Base-by-base conservation (phyloP, 208 protist species). In the Histomonas meleagridis region DNA sequence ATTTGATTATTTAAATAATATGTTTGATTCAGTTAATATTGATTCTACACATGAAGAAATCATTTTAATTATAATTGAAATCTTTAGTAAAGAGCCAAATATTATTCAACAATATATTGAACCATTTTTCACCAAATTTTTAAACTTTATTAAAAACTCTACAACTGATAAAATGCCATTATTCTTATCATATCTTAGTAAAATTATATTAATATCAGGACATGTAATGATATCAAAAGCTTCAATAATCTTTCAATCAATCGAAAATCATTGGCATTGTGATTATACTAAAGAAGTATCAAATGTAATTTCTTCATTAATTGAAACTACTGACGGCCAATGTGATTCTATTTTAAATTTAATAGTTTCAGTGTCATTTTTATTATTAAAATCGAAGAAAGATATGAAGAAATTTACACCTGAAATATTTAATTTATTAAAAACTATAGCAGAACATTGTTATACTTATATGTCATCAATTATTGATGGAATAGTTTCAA, bases 321-420 rank as follows among this genome's bases (percentile, higher is more conserved):
- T 86, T 18, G 55, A 40, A 23, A 26, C 76, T 32, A 86, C 76
- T 10, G 76, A 86, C 16, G 76, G 76, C 12, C 23, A 28, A 86
- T 86, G 76, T 49, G 76, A 86, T 38, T 55, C 76, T 1, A 86
- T 86, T 86, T 38, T 86, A 0, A 40, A 86, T 51, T 43, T 86
- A 43, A 7, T 86, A 32, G 76, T 86, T 38, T 55, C 46, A 21
- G 46, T 55, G 32, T 86, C 76, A 38, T 86, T 86, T 49, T 32
- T 86, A 1, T 35, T 86, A 26, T 26, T 48, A 18, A 21, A 16
- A 23, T 38, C 76, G 38, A 86, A 86, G 46, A 86, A 86, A 35
- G 46, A 86, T 26, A 14, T 48, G 18, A 14, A 86, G 55, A n/a
- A 55, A 7, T 9, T 38, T 28, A 1, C 43, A 26, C 1, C 9